Evolutionary conservation across 2,329 filamentous ascomycete genomes (phyloP), one percentile per base, ranked within the genome.

Genomic region (Fusarium succisae): DNA sequence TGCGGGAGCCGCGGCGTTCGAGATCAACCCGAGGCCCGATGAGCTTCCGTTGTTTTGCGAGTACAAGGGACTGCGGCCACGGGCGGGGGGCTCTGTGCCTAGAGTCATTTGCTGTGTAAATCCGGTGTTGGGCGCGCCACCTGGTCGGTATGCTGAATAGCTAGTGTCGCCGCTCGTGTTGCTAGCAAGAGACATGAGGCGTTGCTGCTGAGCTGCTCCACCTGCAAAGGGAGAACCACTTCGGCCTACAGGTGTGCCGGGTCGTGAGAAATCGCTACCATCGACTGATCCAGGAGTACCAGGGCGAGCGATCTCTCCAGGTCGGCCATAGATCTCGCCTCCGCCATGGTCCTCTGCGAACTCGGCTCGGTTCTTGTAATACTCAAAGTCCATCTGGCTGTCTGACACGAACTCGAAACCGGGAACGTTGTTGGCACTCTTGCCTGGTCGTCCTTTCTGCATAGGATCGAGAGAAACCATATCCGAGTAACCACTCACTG

Each of bases 321-420:
- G 82, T 20, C 84, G 87, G 7, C 92, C 92, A 71, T 89, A 92
- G 12, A 92, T 85, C 38, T 90, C 89, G 28, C 93, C 93, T 10
- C 93, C 95, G n/a, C 94, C 94, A 74, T 95, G 93, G 62, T 96
- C 94, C 17, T 95, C 92, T 4, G 91, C 91, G 83, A 98, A 98
- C 76, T 98, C 96, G 5, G 93, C 89, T 3, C 94, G 89, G 81
- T 98, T 92, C 83, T 97, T 98, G 87, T 92, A 98, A 83, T 94
- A 96, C 69, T 94, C 91, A 80, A 97, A 98, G 81, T 98, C 95
- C 82, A 98, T 91, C 55, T 94, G 91, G 62, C 89, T 89, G 78
- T 98, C 96, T 0, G 93, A 91, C 1, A 98, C 95, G 66, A 97
- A 91, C 82, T 98, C 96, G 81, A 98, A 98, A 1, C 94, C 94